phyloP scores from a whole-genome alignment of 345 rosid species.

The Gossypium turneri region DNA sequence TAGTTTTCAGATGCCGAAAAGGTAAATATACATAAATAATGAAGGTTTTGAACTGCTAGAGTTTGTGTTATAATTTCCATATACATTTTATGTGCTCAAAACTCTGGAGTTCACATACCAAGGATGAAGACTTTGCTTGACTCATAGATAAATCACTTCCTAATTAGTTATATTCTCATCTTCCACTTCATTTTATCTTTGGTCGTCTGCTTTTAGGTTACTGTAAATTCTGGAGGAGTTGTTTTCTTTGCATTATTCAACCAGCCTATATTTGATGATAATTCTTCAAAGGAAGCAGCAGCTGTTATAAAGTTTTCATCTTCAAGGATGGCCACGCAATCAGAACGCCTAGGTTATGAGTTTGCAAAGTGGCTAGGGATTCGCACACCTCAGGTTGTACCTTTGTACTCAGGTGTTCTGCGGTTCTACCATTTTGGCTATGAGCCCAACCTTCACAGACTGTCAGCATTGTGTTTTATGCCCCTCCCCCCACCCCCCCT shows the following conservation, averaged over 20 bases:
- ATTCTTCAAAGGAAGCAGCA: conserved; percentile 68
- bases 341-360: conserved; percentile 98
- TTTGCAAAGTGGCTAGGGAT: conserved; percentile 94
- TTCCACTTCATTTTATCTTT: conserved; percentile 26
- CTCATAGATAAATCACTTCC: not conserved
- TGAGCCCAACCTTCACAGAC: not conserved
- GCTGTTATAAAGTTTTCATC: conserved; percentile 98
- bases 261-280: conserved; percentile 41
- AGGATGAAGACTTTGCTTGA: not conserved
- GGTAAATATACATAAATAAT: not conserved
- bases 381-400: conserved; percentile 82
- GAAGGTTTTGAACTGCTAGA: not conserved
- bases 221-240: conserved; percentile 97
- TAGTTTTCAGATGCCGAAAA: conserved; percentile 1
- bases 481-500: not conserved
- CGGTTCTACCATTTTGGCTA: conserved; percentile 7
- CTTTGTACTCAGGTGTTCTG: conserved; percentile 15
- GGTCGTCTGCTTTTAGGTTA: conserved; percentile 53
- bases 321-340: conserved; percentile 98
- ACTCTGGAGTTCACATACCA: not conserved
- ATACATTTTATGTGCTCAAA: not conserved
- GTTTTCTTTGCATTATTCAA: conserved; percentile 94
- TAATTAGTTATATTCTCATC: not conserved
- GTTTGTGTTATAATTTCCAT: not conserved
- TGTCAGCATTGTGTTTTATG: conserved; percentile 9